Base-by-base conservation (phyloP, 2,329 filamentous ascomycete species). In the Juglanconis sp. region DNA sequence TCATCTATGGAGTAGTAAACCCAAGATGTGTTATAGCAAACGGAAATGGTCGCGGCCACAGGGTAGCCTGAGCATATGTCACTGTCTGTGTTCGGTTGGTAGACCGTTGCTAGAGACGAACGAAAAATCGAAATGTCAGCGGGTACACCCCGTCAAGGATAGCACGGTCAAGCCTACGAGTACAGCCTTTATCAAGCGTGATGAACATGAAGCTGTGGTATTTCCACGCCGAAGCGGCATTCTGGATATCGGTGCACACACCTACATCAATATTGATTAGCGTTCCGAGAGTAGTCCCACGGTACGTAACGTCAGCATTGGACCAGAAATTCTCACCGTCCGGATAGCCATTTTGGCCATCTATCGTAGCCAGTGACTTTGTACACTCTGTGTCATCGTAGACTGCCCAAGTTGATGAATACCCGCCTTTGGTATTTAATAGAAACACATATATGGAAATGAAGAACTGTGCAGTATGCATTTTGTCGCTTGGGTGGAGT, bases 11-110 rank as follows among this genome's bases (percentile, higher is more conserved):
- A 46, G 38, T 60, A 60, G 10, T 60, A 60, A 10, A 42, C 35
- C 52, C 52, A 60, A 24, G 52, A 32, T 47, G 57, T 56, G 24
- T 60, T 60, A 32, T 60, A 60, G 24, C 57, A 60, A 5, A 3
- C 40, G 7, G 57, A 51, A 17, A 51, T 47, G 9, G 42, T 35
- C 1, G 8, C 57, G 13, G 44, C 30, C 10, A 50, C 11, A 5
- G 52, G 30, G 3, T 40, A 38, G 17, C 57, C 57, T 15, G 57
- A 60, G 17, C 57, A 60, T 32, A 13, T 38, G 5, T 56, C 46
- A 5, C 17, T 3, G 9, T 31, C 46, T 10, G n/a, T 47, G 6
- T 60, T 24, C 5, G 11, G 34, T 40, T 52, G 52, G 35, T 60
- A 60, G 17, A 60, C 46, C 5, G 57, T 60, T 24, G 57, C 57